Percentiles rank a stretch among this genome's conserved stretches.
phyloP scores from a whole-genome alignment of 371 early-diverging fungal genomes.

The Circinella minor region DNA sequence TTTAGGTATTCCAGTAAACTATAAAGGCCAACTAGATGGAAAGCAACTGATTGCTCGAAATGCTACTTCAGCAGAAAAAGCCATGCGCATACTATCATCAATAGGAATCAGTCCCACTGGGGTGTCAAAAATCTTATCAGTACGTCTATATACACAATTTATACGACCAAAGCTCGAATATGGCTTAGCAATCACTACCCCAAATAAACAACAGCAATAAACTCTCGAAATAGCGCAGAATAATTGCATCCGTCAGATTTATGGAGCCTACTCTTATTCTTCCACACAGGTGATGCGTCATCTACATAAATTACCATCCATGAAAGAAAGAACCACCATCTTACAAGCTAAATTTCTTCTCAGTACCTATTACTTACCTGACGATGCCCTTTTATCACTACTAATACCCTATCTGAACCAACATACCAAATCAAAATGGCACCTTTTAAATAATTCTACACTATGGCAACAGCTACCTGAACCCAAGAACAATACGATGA shows the following conservation, averaged over 20 bases:
- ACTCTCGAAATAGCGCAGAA: constrained; percentile 9
- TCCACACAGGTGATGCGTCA: constrained; percentile 25
- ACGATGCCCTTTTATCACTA: not conserved
- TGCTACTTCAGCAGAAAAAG: not conserved
- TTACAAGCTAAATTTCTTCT: constrained; percentile 8
- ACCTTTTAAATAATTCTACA: no score
- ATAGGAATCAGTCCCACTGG: constrained; percentile 14
- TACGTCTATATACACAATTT: not conserved
- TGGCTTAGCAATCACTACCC: not conserved
- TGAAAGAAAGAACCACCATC: constrained; percentile 7
- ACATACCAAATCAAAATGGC: no score
- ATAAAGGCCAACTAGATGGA: no score
- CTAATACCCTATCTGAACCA: no score
- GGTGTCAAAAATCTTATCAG: not conserved
- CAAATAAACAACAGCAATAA: not conserved
- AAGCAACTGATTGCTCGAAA: not conserved
- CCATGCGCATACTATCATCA: constrained; percentile 9
- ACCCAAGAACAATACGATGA: no score
- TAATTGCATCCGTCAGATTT: constrained; percentile 20
- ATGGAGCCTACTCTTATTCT: constrained; percentile 14
- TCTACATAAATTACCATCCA: constrained; percentile 16
- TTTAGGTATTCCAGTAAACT: no score
- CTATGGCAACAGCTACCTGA: no score
- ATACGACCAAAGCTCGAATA: constrained; percentile 7
- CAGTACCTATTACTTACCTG: not conserved